Evolutionary conservation across 2,329 filamentous ascomycete species (phyloP), one percentile per base, ranked within the genome.

Genomic region (Verticillium zaregamsianum): DNA sequence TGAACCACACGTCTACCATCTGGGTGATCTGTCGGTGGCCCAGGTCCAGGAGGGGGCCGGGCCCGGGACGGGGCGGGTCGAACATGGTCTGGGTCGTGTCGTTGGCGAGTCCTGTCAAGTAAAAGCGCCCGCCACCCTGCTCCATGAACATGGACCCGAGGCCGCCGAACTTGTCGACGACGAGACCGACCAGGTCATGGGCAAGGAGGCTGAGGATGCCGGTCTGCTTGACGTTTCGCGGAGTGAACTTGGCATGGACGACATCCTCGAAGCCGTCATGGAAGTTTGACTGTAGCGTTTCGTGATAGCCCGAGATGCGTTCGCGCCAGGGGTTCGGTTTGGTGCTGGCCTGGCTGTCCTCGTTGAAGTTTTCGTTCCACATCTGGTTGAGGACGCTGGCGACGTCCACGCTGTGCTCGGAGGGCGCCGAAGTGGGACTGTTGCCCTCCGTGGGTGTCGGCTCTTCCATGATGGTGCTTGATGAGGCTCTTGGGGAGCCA

Each of bases 1-100:
- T 75, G 61, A 74, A 79, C 76, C 76, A 79, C 28, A 79, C 71
- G 58, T 79, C 76, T 54, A 79, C 73, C 28, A 79, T 66, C 59
- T 75, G 73, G 8, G 67, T 73, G 59, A 72, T 69, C 37, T 74
- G 72, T 35, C 73, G 64, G 33, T 68, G 69, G 7, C 72, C 71
- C 33, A 73, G 70, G 52, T 70, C 70, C 31, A 66, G 66, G 5
- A 74, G 61, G 23, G 72, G 72, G 56, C 67, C 72, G 59, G 62
- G 65, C 11, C 66, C 60, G 2, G 63, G 59, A 8, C 66, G 20
- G 31, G 59, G 55, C 17, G 62, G 66, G 59, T 74, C 72, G 60
- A 75, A 74, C 72, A 75, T 75, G 61, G 65, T 66, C 45, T 65
- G 65, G 3, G 68, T 68, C 32, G 68, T 59, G 55, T 75, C 72